Base-by-base conservation (phyloP, 139 green algal species). In the Pedinophyceae sp. region DNA sequence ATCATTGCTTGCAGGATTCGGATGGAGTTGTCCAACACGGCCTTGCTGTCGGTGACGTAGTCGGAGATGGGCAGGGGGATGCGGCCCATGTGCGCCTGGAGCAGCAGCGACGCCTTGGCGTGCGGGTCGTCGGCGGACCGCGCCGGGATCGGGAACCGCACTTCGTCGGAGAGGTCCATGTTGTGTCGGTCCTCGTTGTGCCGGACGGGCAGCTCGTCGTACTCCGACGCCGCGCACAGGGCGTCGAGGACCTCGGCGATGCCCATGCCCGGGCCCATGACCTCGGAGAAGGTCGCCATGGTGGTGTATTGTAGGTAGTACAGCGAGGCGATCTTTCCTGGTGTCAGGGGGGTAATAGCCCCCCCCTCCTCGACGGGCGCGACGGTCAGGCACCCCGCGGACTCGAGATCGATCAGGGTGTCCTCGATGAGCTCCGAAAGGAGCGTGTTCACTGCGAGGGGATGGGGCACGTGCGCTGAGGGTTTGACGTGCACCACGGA, bases 101-200 rank as follows among this genome's bases (percentile, higher is more conserved):
- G 67, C 59, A 97, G 77, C 29, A 98, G 72, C 62, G 85, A 80
- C 16, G 87, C 74, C 71, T 98, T 98, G 55, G 75, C 83, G 77
- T 97, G 89, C 20, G 91, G 89, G 59, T 95, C 82, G 54, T 95
- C 88, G 18, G 49, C 2, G 52, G 26, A 20, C 10, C n/a, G 23
- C 20, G 19, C 34, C 10, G 34, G 34, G 34, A 43, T 13, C 10
- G 34, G 34, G 34, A 43, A 43, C 7, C 72, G 58, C 40, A 91
- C 83, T 16, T 68, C 15, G 1, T 62, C 46, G 3, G 77, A 62
- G 34, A 95, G 67, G 16, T 77, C 58, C 3, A 57, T 57, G 60
- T 98, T 98, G 40, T 97, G 64, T 56, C 81, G 82, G 68, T 98
- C 91, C 65, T 98, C 91, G 59, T 98, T 97, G 74, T 97, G 90